These are phyloP conservation scores for Zygotorulaspora mrakii DNA, from an alignment of 1,139 yeast genomes.

Conservation along the genomic window DNA sequence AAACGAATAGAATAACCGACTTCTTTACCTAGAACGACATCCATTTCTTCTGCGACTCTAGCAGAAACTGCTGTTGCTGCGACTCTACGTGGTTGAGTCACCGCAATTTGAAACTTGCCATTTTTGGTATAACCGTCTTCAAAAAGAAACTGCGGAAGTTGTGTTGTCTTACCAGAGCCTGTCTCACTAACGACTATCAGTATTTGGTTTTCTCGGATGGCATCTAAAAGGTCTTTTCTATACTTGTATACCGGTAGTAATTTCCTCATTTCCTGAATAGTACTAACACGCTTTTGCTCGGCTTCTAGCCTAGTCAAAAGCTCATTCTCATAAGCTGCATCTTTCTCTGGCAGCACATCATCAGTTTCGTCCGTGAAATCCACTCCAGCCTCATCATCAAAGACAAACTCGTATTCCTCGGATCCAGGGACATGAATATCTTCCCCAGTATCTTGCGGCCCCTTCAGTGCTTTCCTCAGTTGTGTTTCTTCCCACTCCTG, in stretches of 20 bases:
- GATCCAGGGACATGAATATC: slow-evolving; percentile 46
- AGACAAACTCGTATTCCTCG: slow-evolving; percentile 73
- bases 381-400: slow-evolving; percentile 72
- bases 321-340: slow-evolving; percentile 29
- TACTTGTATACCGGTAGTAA: slow-evolving; percentile 62
- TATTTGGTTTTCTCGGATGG: slow-evolving; percentile 63
- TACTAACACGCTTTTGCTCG: slow-evolving; percentile 43
- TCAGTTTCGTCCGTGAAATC: slow-evolving; percentile 54
- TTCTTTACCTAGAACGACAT: slow-evolving; percentile 53
- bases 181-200: slow-evolving; percentile 93
- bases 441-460: slow-evolving; percentile 36
- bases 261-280: slow-evolving; percentile 40
- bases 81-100: slow-evolving; percentile 73
- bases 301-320: slow-evolving; percentile 39
- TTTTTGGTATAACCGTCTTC: slow-evolving; percentile 70
- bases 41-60: slow-evolving; percentile 64
- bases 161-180: slow-evolving; percentile 97
- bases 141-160: slow-evolving; percentile 78
- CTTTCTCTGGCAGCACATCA: slow-evolving; percentile 37
- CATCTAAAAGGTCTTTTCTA: slow-evolving; percentile 53
- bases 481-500: slow-evolving; percentile 34
- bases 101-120: slow-evolving; percentile 54
- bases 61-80: slow-evolving; percentile 69
- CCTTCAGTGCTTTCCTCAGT: slow-evolving; percentile 31
- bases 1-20: slow-evolving; percentile 69